These are phyloP conservation scores for Colletotrichum gloeosporioides DNA, from an alignment of 2,329 filamentous ascomycete species.

Conservation along the genomic window DNA sequence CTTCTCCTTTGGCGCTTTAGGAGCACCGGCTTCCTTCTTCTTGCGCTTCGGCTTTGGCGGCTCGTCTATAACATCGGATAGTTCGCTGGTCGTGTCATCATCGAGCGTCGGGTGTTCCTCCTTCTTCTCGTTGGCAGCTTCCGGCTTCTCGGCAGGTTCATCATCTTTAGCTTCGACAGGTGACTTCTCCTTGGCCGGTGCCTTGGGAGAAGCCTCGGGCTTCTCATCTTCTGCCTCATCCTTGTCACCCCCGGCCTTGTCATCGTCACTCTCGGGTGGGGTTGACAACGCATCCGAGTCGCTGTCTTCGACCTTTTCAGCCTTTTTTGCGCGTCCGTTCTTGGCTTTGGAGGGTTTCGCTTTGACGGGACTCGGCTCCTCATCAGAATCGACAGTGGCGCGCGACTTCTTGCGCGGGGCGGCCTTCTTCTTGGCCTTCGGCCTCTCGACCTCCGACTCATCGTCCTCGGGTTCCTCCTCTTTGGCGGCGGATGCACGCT, in stretches of 20 bases:
- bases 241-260: conserved; percentile 22
- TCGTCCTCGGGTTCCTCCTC: conserved; percentile 28
- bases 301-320: conserved; percentile 4
- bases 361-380: conserved; percentile 30
- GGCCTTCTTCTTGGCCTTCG: conserved; percentile 26
- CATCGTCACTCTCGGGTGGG: conserved; percentile 22
- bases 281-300: conserved; percentile 9
- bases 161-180: not conserved
- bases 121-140: conserved; percentile 7
- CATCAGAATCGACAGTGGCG: conserved; percentile 30
- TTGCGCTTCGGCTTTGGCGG: conserved; percentile 62
- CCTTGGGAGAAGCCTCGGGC: not conserved
- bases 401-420: conserved; percentile 31
- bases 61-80: conserved; percentile 83
- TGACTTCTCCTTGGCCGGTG: not conserved
- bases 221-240: conserved; percentile 25
- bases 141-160: not conserved
- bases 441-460: conserved; percentile 26
- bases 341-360: conserved; percentile 20
- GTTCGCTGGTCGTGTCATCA: conserved; percentile 44
- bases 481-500: conserved; percentile 38
- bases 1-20: conserved; percentile 25
- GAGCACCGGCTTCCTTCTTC: conserved; percentile 49
- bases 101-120: not conserved
- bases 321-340: conserved; percentile 7